Percentiles rank a stretch among this genome's conserved stretches.
phyloP scores from a whole-genome alignment of 2,329 filamentous ascomycete genomes.

The Didymella pinodella region DNA sequence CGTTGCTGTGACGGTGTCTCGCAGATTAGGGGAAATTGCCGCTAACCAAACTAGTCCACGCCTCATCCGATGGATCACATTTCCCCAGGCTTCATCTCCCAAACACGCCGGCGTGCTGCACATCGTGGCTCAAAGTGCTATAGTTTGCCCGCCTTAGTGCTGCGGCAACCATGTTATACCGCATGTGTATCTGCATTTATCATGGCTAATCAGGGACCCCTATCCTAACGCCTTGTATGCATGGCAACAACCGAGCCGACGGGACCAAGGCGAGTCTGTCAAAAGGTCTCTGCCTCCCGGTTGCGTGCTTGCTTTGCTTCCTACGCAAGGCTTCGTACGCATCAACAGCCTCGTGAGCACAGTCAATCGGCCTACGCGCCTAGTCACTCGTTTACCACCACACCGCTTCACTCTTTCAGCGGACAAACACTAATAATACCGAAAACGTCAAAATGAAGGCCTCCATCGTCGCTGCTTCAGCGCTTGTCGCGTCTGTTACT shows the following conservation, averaged over 20 bases:
- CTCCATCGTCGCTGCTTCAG: conserved; percentile 69
- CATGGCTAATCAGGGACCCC: conserved; percentile 43
- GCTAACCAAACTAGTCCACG: conserved; percentile 17
- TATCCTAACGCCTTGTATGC: conserved; percentile 39
- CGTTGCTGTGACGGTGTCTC: conserved; percentile 6
- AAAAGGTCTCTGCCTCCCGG: conserved; percentile 43
- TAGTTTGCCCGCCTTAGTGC: conserved; percentile 25
- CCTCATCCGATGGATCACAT: conserved; percentile 20
- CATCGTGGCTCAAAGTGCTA: conserved; percentile 36
- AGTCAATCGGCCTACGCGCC: conserved; percentile 46
- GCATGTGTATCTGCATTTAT: conserved; percentile 32
- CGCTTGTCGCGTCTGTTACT: conserved; percentile 61
- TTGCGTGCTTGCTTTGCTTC: conserved; percentile 27
- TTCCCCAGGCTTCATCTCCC: conserved; percentile 25
- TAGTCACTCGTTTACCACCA: conserved; percentile 46
- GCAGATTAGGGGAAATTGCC: conserved; percentile 18
- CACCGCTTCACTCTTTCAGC: conserved; percentile 86
- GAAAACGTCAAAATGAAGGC: conserved; percentile 73
- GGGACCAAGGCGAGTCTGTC: conserved; percentile 34
- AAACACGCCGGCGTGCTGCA: conserved; percentile 23
- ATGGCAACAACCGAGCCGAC: conserved; percentile 22
- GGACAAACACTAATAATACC: conserved; percentile 61
- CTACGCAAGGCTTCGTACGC: conserved; percentile 47
- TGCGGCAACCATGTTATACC: conserved; percentile 32
- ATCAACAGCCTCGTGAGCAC: conserved; percentile 46